These are phyloP conservation scores for Fraxinus angustifolia DNA, from an alignment of 305 asterid species.

Conservation along the genomic window DNA sequence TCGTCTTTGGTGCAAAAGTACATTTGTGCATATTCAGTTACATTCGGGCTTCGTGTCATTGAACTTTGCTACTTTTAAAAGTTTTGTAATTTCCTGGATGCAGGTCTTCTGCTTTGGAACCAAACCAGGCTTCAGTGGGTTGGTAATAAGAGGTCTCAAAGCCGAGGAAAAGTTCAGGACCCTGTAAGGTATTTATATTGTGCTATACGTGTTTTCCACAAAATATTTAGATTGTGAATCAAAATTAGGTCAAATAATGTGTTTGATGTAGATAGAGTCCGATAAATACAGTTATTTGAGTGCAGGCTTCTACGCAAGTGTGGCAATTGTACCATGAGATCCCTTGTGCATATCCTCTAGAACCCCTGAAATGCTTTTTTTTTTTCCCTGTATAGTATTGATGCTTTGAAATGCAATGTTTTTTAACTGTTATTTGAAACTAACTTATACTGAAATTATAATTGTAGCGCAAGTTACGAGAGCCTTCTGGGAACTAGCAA, in stretches of 20 bases:
- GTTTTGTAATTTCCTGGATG: slow-evolving; percentile 11
- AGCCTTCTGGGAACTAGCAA: slow-evolving; percentile 39
- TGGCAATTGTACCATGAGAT: neutral
- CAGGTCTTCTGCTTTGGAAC: slow-evolving; percentile 63
- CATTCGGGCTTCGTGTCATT: neutral
- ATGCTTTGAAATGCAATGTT: neutral
- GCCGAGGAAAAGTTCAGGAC: slow-evolving; percentile 36
- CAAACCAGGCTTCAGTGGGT: slow-evolving; percentile 65
- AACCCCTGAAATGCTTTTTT: neutral
- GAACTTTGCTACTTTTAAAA: neutral
- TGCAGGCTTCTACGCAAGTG: neutral
- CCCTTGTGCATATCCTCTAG: neutral
- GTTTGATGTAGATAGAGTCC: neutral
- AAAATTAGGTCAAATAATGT: neutral
- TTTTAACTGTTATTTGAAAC: neutral
- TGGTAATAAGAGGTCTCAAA: slow-evolving; percentile 36
- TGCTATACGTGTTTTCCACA: neutral
- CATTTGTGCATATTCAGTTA: neutral
- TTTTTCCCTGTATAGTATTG: neutral
- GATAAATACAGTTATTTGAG: neutral
- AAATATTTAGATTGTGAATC: neutral
- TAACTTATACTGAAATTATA: neutral
- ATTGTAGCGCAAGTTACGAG: slow-evolving; percentile 38
- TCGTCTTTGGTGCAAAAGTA: neutral
- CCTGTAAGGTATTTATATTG: slow-evolving; percentile 35